Evolutionary conservation across 441 rosid genomes (phyloP), one percentile per base, ranked within the genome.

Genomic region (Sinapis alba): DNA sequence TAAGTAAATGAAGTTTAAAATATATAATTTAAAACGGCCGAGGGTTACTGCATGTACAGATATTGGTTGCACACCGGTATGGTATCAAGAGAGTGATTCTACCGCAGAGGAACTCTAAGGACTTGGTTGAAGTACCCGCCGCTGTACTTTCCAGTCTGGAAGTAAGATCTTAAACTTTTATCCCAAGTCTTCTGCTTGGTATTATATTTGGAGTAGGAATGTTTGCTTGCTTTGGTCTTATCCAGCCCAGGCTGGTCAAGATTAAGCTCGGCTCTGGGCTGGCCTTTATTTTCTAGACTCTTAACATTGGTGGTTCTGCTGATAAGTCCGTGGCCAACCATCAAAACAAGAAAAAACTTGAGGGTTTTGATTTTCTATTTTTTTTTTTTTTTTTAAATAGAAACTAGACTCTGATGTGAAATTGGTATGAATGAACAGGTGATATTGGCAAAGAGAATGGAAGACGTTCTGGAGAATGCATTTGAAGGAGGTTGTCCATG

Each of bases 401-500:
- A 30, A 30, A 30, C 2, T 30, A 30, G 34, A 30, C 34, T 30
- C 7, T 30, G n/a, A 20, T 20, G 45, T 36, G n/a, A 30, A 23
- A 62, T 7, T 51, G 80, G 50, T 66, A n/a, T 60, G 34, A 30
- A 30, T 30, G 65, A 4, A n/a, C 95, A 93, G 97, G 84, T 96
- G 36, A 68, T 91, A 71, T 82, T 85, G 59, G 99, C 96, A 15
- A 93, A 91, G 87, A 83, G 94, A 75, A 86, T 96, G 92, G 99
- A 90, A 80, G 97, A 96, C 27, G 98, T 93, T 93, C 73, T 96
- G 79, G 98, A 96, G 71, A 89, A 91, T 58, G 97, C 99, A 20
- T 93, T 96, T 45, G 98, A 93, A 77, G 79, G 98, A 96, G 99
- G 97, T 24, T 93, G 92, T 82, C 99, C 98, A 26, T 93, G 95